These are phyloP conservation scores for Draba incana DNA, from an alignment of 345 rosid genomes.

Conservation along the genomic window DNA sequence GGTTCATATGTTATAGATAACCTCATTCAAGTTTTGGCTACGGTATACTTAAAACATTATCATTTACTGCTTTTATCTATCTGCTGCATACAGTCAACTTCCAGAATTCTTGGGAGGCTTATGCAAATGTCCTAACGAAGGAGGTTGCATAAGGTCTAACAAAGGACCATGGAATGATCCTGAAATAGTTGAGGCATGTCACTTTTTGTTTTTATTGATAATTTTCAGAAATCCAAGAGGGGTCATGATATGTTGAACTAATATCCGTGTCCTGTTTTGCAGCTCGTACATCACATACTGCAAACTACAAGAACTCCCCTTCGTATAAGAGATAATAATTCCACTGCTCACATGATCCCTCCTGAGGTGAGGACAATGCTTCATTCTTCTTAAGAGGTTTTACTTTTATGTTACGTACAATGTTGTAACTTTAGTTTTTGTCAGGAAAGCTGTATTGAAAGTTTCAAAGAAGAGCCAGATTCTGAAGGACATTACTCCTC, in stretches of 20 bases:
- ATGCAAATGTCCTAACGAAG: conserved; percentile 71
- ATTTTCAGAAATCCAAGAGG: conserved; percentile 24
- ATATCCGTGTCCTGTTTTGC: conserved; percentile 9
- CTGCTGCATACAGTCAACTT: conserved; percentile 65
- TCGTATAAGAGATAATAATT: conserved; percentile 47
- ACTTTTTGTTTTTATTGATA: conserved; percentile 14
- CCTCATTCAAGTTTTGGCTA: neutral
- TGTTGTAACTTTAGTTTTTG: conserved; percentile 23
- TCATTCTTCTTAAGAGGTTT: neutral
- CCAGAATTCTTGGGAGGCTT: conserved; percentile 95
- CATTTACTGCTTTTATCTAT: neutral
- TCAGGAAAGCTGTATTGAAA: conserved; percentile 55
- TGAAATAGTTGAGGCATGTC: conserved; percentile 70
- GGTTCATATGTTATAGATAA: conserved; percentile 45
- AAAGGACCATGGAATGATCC: conserved; percentile 98
- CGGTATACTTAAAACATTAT: neutral
- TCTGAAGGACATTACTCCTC: conserved; percentile 60
- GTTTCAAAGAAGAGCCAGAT: conserved; percentile 60
- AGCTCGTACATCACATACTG: conserved; percentile 67
- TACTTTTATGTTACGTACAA: neutral
- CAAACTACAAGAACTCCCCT: conserved; percentile 48
- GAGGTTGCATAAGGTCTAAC: conserved; percentile 91
- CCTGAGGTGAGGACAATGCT: conserved; percentile 49
- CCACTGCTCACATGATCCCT: conserved; percentile 43
- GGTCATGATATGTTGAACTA: conserved; percentile 18